These are phyloP conservation scores for Aspergillus campestris DNA, from an alignment of 495 filamentous ascomycete species.

Conservation along the genomic window DNA sequence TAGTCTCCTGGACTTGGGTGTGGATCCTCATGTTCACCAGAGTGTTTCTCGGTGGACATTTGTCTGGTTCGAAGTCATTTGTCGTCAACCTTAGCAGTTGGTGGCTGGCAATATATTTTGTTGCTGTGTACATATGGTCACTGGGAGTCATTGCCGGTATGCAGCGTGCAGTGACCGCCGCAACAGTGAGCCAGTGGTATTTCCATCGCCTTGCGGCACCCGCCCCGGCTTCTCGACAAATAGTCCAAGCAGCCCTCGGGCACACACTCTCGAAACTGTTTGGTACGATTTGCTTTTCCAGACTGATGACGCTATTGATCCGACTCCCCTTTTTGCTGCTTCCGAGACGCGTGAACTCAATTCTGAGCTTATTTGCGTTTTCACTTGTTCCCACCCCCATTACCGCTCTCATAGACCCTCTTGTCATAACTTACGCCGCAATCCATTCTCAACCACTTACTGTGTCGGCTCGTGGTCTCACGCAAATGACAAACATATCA, in stretches of 20 bases:
- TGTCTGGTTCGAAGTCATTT: conserved; percentile 54
- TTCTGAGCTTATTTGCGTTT: conserved; percentile 58
- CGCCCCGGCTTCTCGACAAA: conserved; percentile 60
- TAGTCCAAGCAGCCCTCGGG: conserved; percentile 71
- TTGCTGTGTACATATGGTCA: conserved; percentile 93
- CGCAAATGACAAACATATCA: conserved; percentile 67
- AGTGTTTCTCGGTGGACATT: conserved; percentile 81
- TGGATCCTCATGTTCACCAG: conserved; percentile 97
- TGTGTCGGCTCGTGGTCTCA: conserved; percentile 64
- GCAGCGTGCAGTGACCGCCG: conserved; percentile 84
- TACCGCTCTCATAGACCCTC: conserved; percentile 74
- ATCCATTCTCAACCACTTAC: conserved; percentile 82
- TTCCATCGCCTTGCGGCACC: conserved; percentile 86
- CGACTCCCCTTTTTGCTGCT: conserved; percentile 80
- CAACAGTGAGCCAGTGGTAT: conserved; percentile 97
- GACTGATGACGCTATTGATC: conserved; percentile 68
- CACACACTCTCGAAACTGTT: conserved; percentile 84
- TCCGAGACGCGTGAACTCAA: conserved; percentile 58
- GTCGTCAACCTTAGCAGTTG: conserved; percentile 79
- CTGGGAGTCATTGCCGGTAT: conserved; percentile 76
- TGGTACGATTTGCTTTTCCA: conserved; percentile 82
- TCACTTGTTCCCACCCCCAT: conserved; percentile 77
- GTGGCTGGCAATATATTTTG: conserved; percentile 85
- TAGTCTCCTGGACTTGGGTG: conserved; percentile 85
- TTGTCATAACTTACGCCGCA: conserved; percentile 85